phyloP scores from a whole-genome alignment of 1,139 yeast species.

The Starmera stellimalicola region DNA sequence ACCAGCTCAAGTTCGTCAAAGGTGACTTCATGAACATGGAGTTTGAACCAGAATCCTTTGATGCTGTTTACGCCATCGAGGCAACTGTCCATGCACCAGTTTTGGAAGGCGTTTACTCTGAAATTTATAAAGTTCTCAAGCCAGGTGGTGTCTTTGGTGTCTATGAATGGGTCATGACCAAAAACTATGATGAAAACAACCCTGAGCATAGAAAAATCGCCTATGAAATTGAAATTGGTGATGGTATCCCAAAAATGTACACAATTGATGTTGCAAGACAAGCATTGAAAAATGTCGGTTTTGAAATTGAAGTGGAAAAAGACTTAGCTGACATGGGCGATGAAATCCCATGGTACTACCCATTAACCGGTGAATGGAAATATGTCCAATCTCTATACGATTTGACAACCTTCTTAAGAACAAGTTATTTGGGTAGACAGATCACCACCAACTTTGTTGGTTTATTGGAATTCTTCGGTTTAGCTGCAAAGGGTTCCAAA shows the following conservation, averaged over 20 bases:
- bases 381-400: slow-evolving; percentile 76
- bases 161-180: slow-evolving; percentile 99
- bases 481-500: slow-evolving; percentile 91
- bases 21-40: slow-evolving; percentile 99
- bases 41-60: slow-evolving; percentile 80
- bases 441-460: slow-evolving; percentile 78
- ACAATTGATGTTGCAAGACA: slow-evolving; percentile 73
- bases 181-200: slow-evolving; percentile 77
- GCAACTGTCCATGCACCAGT: slow-evolving; percentile 98
- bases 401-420: slow-evolving; percentile 78
- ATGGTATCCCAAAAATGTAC: slow-evolving; percentile 98
- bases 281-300: slow-evolving; percentile 84
- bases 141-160: slow-evolving; percentile 98
- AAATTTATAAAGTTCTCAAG: slow-evolving; percentile 89
- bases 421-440: slow-evolving; percentile 78
- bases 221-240: slow-evolving; percentile 96
- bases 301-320: slow-evolving; percentile 61
- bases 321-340: slow-evolving; percentile 83
- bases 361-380: slow-evolving; percentile 89
- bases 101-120: slow-evolving; percentile 91
- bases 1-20: slow-evolving; percentile 79
- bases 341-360: slow-evolving; percentile 96
- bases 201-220: slow-evolving; percentile 90
- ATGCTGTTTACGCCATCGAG: slow-evolving; percentile 96
- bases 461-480: slow-evolving; percentile 67